Base-by-base conservation (phyloP, 2,329 filamentous ascomycete species). In the Pezicula radicicola region DNA sequence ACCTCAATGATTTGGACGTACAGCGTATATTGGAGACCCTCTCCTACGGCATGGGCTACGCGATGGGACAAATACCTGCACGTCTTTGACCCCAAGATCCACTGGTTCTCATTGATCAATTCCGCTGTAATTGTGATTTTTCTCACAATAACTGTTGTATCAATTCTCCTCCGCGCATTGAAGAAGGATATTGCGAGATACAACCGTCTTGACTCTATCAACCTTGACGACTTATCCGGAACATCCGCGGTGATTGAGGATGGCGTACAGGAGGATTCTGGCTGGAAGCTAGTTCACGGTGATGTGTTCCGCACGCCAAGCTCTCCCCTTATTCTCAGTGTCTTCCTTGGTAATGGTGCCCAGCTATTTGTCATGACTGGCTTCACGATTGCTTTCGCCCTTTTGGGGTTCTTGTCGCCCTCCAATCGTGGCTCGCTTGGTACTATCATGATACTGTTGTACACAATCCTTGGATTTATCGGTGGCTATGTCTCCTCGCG, bases 51-150 rank as follows among this genome's bases (percentile, higher is more conserved):
- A 1, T 99, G 96, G 87, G 94, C 94, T 27, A 99, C 94, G 12
- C 84, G 94, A 58, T 99, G 94, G 94, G 94, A 99, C 77, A 97
- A 96, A 72, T 97, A 97, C 68, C 80, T 99, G 35, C 93, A 97
- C 66, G 93, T 99, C 28, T 95, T 92, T 66, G 92, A 97, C 69
- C 92, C 94, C 48, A 95, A 94, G 76, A 97, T 99, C 63, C 94
- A 99, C 71, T 99, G 94, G 94, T 96, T 97, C 75, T 97, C 92
- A 54, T 84, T 99, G 46, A 89, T 97, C 72, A 96, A 96, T 72
- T 97, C 92, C 35, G 89, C 94, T 46, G 85, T 97, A 42, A 96
- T 99, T 56, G 92, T 99, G 47, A 80, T 96, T 46, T 94, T 97
- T 71, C 78, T 97, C 39, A 86, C 93, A 35, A 83, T 91, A 43